These are phyloP conservation scores for Tricholomella constricta DNA, from an alignment of 768 basidiomycete species.

Conservation along the genomic window DNA sequence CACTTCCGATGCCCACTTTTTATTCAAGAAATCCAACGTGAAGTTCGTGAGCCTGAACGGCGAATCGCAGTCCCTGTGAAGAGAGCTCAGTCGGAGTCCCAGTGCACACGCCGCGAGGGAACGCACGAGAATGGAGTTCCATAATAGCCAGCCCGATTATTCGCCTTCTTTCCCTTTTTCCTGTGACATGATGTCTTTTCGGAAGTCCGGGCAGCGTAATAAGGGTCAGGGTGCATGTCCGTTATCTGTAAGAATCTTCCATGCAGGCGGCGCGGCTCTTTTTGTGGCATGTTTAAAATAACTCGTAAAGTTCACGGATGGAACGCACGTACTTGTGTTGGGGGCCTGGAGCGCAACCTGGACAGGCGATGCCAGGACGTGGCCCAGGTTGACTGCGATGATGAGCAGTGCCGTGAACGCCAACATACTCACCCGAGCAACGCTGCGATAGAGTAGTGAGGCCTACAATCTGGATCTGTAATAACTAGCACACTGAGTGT, in stretches of 20 bases:
- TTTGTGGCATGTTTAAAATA: constrained; percentile 5
- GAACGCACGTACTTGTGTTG: constrained; percentile 28
- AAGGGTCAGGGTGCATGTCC: constrained; percentile 81
- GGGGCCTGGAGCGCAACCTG: constrained; percentile 41
- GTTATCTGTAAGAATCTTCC: constrained; percentile 83
- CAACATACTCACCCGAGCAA: constrained; percentile 12
- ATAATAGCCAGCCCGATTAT: constrained; percentile 56
- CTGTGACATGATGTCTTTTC: constrained; percentile 70
- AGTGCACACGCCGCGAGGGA: background rate
- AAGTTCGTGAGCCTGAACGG: constrained; percentile 77
- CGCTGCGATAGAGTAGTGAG: background rate
- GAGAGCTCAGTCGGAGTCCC: background rate
- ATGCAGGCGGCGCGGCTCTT: constrained; percentile 54
- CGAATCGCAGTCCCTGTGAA: constrained; percentile 73
- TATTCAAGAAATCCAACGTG: constrained; percentile 78
- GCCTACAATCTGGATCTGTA: background rate
- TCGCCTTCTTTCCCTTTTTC: constrained; percentile 57
- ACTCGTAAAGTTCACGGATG: background rate
- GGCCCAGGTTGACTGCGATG: constrained; percentile 19
- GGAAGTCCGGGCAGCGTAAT: constrained; percentile 55
- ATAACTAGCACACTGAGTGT: constrained; percentile 3
- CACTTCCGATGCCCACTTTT: constrained; percentile 79
- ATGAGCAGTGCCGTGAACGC: constrained; percentile 23
- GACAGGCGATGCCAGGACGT: constrained; percentile 37
- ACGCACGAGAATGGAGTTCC: constrained; percentile 71